phyloP scores from a whole-genome alignment of 2,329 filamentous ascomycete species.

The Phaeosphaeria sp. region DNA sequence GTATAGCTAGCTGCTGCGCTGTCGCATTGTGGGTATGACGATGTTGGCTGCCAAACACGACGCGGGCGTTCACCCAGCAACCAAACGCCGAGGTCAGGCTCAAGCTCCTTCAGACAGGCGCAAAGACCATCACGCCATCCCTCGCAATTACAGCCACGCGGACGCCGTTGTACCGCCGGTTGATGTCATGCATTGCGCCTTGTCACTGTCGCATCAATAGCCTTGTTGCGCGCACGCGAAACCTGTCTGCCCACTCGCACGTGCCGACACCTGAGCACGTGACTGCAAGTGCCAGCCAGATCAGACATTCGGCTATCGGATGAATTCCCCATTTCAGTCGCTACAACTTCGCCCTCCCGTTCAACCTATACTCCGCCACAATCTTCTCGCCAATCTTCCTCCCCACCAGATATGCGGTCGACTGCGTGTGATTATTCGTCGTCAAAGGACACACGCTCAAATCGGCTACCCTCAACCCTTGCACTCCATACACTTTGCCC shows the following conservation, averaged over 20 bases:
- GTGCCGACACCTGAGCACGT: background rate
- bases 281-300: background rate
- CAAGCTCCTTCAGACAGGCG: background rate
- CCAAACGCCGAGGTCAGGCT: background rate
- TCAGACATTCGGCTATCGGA: too few species aligned
- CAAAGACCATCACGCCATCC: background rate
- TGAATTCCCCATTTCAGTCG: too few species aligned
- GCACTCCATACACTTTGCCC: conserved; percentile 47
- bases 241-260: too few species aligned
- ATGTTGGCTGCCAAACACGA: conserved; percentile 2
- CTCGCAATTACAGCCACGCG: background rate
- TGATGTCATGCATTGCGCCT: conserved; percentile 1
- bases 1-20: conserved; percentile 10
- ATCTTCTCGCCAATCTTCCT: conserved; percentile 44
- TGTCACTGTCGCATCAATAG: background rate
- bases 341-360: conserved; percentile 1
- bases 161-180: background rate
- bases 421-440: conserved; percentile 45
- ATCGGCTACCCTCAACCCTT: conserved; percentile 50
- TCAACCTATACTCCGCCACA: conserved; percentile 36
- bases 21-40: background rate
- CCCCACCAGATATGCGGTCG: conserved; percentile 44
- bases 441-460: conserved; percentile 42
- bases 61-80: conserved; percentile 23
- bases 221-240: background rate